Conservation (phyloP, 2,329 filamentous ascomycete species). For the Simplicillium sp. region DNA sequence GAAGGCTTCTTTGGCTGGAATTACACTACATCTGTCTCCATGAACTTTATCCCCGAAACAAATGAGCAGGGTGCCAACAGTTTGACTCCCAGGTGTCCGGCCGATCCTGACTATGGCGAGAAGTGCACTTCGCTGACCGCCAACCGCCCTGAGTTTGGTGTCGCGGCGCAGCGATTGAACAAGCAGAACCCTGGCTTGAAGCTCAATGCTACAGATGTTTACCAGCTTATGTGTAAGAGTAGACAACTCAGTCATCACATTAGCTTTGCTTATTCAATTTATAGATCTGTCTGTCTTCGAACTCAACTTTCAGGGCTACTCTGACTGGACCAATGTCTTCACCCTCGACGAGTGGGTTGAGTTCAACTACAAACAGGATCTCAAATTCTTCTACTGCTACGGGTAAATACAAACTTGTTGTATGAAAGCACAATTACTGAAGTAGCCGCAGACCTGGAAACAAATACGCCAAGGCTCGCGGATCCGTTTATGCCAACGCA, state of each 20-base stretch:
- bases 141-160: background rate
- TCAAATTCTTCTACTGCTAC: background rate
- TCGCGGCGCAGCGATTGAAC: background rate
- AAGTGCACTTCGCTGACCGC: background rate
- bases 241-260: no score
- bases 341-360: background rate
- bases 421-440: background rate
- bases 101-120: background rate
- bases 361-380: background rate
- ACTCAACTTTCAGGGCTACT: background rate
- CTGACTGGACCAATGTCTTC: background rate
- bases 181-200: background rate
- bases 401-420: background rate
- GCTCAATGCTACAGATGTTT: background rate
- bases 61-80: background rate
- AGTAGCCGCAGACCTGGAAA: background rate
- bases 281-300: background rate
- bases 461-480: background rate
- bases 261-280: background rate
- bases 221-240: background rate
- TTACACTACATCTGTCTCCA: background rate
- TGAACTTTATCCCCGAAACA: background rate
- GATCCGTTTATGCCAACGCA: background rate
- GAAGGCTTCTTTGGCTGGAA: background rate
- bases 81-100: background rate